Base-by-base conservation (phyloP, 176 grass and related monocot genomes). In the Eleusine coracana region DNA sequence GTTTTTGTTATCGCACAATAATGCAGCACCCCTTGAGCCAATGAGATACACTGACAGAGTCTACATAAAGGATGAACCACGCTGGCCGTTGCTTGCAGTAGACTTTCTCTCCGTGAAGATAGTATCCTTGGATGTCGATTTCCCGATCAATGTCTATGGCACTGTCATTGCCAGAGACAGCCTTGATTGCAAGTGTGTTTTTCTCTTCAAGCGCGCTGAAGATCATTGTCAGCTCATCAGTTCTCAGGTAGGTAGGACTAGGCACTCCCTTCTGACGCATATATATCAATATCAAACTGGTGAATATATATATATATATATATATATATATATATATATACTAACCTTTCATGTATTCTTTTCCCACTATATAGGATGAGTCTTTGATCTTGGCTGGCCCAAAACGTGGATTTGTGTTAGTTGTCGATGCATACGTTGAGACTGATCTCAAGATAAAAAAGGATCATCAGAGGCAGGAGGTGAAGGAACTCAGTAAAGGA, bases 361-460 rank as follows among this genome's bases (percentile, higher is more conserved):
- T 44, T 52, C 18, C 8, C 6, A 34, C 31, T 34, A 34, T 34
- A 2, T 54, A 74, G 48, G 46, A 52, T 36, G 27, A 54, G 51
- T 74, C 71, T 10, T 36, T 74, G 71, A 18, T 54, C 71, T 52
- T 74, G 71, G 54, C 46, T 11, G 48, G 71, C 8, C 71, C 48
- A 8, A 71, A 71, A 48, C 7, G 46, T 1, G 46, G 46, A 49
- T 7, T 49, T 49, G 46, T 13, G 11, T 34, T 74, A 31, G 7
- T 74, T 10, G 15, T 10, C 31, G 1, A 5, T 16, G 17, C 15
- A 0, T 73, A 31, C 28, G 46, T 73, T 50, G 70, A 73, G 70
- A 73, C 51, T 52, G 70, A 73, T 52, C 1, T 52, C 6, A 73
- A 50, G 70, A 73, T 73, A 34, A 34, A 34, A 14, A 34, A 73